Evolutionary conservation across 2,329 filamentous ascomycete species (phyloP).

Genomic region (Cladobotryum mycophilum): DNA sequence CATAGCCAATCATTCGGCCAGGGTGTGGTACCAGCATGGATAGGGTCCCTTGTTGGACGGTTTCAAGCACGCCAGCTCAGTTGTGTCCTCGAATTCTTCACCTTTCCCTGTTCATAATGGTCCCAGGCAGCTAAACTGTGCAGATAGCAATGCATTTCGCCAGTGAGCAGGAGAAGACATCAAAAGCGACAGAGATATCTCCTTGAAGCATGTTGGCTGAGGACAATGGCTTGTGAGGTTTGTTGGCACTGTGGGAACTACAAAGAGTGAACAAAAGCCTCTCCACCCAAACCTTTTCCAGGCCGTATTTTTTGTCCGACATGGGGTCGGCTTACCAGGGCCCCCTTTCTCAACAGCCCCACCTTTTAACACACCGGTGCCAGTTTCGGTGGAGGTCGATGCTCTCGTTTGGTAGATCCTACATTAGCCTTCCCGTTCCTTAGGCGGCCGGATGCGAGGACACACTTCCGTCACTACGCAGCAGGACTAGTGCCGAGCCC

Average conservation of each 20-base stretch:
- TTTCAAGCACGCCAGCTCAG: slow-evolving; percentile 21
- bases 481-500: slow-evolving; percentile 6
- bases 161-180: too few relatives aligned
- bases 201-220: too few relatives aligned
- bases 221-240: too few relatives aligned
- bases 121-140: not conserved
- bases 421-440: slow-evolving; percentile 30
- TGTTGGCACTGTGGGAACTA: too few relatives aligned
- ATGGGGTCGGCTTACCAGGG: not conserved
- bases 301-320: slow-evolving; percentile 3
- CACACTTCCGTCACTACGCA: slow-evolving; percentile 16
- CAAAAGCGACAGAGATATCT: too few relatives aligned
- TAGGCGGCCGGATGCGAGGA: slow-evolving; percentile 17
- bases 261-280: too few relatives aligned
- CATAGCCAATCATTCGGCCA: slow-evolving; percentile 25
- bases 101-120: slow-evolving; percentile 1
- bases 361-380: slow-evolving; percentile 22
- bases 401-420: slow-evolving; percentile 20
- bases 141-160: too few relatives aligned
- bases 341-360: slow-evolving; percentile 9
- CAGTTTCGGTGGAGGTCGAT: slow-evolving; percentile 18
- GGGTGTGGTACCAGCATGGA: slow-evolving; percentile 16
- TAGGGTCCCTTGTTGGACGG: slow-evolving; percentile 23
- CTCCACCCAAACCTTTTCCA: not conserved
- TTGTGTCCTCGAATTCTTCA: slow-evolving; percentile 6